Conservation (phyloP, 2,329 filamentous ascomycete species). For the Beauveria pseudobassiana region DNA sequence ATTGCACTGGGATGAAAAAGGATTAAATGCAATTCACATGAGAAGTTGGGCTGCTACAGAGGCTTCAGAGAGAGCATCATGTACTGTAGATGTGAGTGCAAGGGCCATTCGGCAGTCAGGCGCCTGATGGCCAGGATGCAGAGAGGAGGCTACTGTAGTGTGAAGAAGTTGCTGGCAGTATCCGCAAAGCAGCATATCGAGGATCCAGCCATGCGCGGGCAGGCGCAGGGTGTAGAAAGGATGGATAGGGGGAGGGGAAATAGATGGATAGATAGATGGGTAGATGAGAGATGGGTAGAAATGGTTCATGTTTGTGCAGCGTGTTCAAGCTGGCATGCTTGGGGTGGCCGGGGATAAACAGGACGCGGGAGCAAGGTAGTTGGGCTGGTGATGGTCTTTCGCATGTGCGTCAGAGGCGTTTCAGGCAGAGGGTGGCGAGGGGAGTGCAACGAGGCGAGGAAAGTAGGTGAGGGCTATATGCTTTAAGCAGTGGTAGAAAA, state of each 20-base stretch:
- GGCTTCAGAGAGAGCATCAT: too few species aligned
- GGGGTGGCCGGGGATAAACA: not conserved
- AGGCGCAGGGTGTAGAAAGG: not conserved
- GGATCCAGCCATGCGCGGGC: not conserved
- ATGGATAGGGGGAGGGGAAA: not conserved
- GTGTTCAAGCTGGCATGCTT: not conserved
- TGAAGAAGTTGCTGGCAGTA: not conserved
- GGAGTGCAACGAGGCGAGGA: not conserved
- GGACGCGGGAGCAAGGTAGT: not conserved
- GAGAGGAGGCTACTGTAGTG: not conserved
- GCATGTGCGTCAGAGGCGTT: constrained; percentile 7
- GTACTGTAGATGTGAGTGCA: too few species aligned
- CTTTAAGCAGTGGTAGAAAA: too few species aligned
- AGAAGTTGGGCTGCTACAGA: too few species aligned
- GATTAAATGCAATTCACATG: too few species aligned
- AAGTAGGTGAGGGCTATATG: not conserved
- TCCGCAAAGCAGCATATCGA: not conserved
- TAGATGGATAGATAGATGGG: too few species aligned
- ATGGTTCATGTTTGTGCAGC: not conserved
- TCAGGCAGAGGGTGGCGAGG: not conserved
- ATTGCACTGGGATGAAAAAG: too few species aligned
- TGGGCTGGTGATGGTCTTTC: not conserved
- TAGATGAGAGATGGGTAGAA: not conserved
- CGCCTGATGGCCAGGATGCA: not conserved
- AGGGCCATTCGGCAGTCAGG: too few species aligned